Percentiles rank a stretch among this genome's conserved stretches.
phyloP scores from a whole-genome alignment of 2,329 filamentous ascomycete species.

The Phaeosphaeriaceae sp. region DNA sequence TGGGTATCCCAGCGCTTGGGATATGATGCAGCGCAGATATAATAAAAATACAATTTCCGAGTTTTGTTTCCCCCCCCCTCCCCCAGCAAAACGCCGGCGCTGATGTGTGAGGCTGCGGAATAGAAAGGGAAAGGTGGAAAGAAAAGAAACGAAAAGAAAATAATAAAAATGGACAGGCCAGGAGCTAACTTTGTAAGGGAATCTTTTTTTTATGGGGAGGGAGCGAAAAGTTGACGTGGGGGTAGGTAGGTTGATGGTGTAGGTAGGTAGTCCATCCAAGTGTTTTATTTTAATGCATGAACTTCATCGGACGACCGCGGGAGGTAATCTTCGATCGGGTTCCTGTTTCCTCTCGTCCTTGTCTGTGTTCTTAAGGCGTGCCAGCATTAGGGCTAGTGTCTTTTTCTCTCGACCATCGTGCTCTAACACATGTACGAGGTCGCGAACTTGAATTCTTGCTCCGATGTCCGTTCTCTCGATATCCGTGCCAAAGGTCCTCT shows the following conservation, averaged over 20 bases:
- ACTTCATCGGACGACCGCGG: constrained; percentile 11
- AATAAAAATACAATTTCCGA: constrained; percentile 11
- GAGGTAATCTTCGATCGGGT: constrained; percentile 11
- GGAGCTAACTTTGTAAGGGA: neutral
- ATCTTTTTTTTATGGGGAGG: no score
- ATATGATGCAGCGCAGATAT: constrained; percentile 13
- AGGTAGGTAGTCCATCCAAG: no score
- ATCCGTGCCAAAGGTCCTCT: constrained; percentile 72
- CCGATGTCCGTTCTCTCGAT: constrained; percentile 80
- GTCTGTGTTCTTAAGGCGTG: constrained; percentile 39
- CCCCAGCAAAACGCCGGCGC: constrained; percentile 27
- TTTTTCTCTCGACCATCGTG: constrained; percentile 72
- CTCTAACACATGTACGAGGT: constrained; percentile 81
- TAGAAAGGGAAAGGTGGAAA: constrained; percentile 1
- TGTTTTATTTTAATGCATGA: neutral
- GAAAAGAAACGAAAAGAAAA: neutral
- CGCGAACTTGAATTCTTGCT: constrained; percentile 80
- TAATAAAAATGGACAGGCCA: neutral
- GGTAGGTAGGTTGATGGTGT: no score
- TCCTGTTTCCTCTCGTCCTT: constrained; percentile 30
- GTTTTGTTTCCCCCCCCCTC: no score
- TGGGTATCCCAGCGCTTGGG: constrained; percentile 31
- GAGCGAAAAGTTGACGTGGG: no score
- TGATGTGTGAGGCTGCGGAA: constrained; percentile 16
- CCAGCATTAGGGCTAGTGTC: constrained; percentile 49